Evolutionary conservation across 495 filamentous ascomycete genomes (phyloP).

Genomic region (Bombardia bombarda): DNA sequence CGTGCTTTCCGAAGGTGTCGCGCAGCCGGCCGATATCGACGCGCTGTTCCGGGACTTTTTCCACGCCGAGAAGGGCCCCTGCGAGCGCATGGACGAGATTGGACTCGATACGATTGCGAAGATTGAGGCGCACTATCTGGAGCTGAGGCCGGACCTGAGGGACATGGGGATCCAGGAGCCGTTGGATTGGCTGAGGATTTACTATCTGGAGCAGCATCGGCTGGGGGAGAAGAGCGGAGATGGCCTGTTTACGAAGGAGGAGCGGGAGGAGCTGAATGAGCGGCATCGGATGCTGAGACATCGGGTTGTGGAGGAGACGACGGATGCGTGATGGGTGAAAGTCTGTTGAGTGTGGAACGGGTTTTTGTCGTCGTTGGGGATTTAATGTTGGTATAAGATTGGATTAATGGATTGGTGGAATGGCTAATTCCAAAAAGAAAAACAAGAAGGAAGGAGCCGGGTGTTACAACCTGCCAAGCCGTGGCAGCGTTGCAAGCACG

Average conservation of each 20-base stretch:
- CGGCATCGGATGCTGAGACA: conserved; percentile 9
- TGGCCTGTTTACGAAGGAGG: conserved; percentile 19
- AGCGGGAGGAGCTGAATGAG: conserved; percentile 19
- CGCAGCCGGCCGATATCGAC: conserved; percentile 32
- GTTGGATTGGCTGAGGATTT: conserved; percentile 29
- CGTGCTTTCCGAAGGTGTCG: conserved; percentile 44
- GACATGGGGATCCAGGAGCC: conserved; percentile 1
- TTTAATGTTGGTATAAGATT: background rate
- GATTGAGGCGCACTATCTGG: conserved; percentile 30
- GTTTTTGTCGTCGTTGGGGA: background rate
- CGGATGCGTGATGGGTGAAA: conserved; percentile 12
- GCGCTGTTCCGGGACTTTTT: conserved; percentile 40
- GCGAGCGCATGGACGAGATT: conserved; percentile 41
- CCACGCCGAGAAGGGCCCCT: conserved; percentile 35
- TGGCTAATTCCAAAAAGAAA: no score
- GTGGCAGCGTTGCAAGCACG: no score
- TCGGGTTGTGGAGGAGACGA: conserved; percentile 19
- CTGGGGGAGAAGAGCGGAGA: conserved; percentile 36
- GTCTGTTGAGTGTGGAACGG: background rate
- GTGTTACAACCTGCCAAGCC: no score
- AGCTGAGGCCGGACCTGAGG: conserved; percentile 12
- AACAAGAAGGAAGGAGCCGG: no score
- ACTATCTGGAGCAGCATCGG: conserved; percentile 32
- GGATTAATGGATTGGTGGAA: no score
- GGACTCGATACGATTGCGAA: conserved; percentile 37